Evolutionary conservation across 139 green algal species (phyloP), one percentile per base, ranked within the genome.

Genomic region (Eudorina sp.): DNA sequence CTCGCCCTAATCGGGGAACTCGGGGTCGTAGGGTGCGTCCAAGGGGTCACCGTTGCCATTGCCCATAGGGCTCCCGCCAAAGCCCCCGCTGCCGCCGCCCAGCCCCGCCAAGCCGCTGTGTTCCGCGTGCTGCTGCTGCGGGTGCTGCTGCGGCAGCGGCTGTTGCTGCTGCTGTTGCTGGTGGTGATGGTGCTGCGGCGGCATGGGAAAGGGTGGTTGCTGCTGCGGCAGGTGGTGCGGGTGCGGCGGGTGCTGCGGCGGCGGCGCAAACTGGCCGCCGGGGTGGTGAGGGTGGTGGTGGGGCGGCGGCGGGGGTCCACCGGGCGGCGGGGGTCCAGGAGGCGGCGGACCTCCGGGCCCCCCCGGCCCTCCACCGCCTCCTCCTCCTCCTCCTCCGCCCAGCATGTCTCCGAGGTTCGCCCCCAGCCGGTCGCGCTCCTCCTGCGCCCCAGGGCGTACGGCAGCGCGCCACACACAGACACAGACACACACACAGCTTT

Each of bases 391-490:
- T 5, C 41, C 41, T 19, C 41, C 43, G 21, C 62, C 60, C 41
- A 66, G 60, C 60, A 77, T 62, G 21, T 86, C 60, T 14, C 81
- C 81, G 0, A 86, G 43, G 80, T 86, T 77, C 18, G 80, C 62
- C 34, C 80, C 80, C n/a, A 87, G 46, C 4, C 81, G 64, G 34
- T 78, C 81, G 18, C 81, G 81, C 64, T 87, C 81, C 81, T 87
- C 81, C 81, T 87, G 81, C 19, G 4, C 19, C 58, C 14, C 19
- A n/a, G n/a, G n/a, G n/a, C n/a, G n/a, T n/a, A n/a, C n/a, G n/a
- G n/a, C n/a, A n/a, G n/a, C n/a, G n/a, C n/a, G n/a, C n/a, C n/a
- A n/a, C n/a, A n/a, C n/a, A n/a, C n/a, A n/a, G n/a, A n/a, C n/a
- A n/a, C n/a, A n/a, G n/a, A n/a, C n/a, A n/a, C n/a, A n/a, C n/a